Percentiles rank a stretch among this genome's conserved stretches.
These are phyloP conservation scores for Acer negundo DNA, from an alignment of 345 rosid genomes.

Conservation along the genomic window DNA sequence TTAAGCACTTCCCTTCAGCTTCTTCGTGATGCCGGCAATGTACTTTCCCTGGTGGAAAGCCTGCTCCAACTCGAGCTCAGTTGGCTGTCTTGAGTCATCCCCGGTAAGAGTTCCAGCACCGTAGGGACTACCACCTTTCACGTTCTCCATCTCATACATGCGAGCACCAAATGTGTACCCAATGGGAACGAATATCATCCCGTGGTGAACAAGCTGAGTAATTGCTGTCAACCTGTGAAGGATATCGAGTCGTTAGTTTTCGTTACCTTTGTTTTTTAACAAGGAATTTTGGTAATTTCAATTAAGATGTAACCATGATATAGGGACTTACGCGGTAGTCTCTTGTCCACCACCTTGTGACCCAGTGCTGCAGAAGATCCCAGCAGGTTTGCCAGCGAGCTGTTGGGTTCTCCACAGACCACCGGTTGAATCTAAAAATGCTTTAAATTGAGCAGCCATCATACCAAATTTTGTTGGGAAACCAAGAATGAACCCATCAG, in stretches of 20 bases:
- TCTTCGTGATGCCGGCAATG: conserved; percentile 82
- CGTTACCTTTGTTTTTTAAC: neutral
- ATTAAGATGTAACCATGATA: neutral
- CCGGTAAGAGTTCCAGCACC: conserved; percentile 96
- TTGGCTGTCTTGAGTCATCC: conserved; percentile 86
- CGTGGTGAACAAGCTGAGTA: conserved; percentile 96
- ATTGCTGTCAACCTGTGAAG: conserved; percentile 79
- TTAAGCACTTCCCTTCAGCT: conserved; percentile 72
- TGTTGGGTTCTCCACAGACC: conserved; percentile 91
- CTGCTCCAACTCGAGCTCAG: conserved; percentile 77
- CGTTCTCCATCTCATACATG: conserved; percentile 91
- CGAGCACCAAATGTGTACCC: conserved; percentile 98
- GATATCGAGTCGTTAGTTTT: neutral
- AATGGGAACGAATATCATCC: conserved; percentile 88
- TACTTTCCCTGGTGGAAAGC: conserved; percentile 98
- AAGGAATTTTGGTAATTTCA: conserved; percentile 1
- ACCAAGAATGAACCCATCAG: conserved; percentile 87
- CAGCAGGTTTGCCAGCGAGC: conserved; percentile 98
- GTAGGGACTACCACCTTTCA: conserved; percentile 96
- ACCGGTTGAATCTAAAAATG: conserved; percentile 93
- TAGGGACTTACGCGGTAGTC: conserved; percentile 82
- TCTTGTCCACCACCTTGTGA: conserved; percentile 99
- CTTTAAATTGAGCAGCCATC: conserved; percentile 99
- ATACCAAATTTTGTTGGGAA: conserved; percentile 98
- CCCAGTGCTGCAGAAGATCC: conserved; percentile 94